These are phyloP conservation scores for Umbelopsis vinacea DNA, from an alignment of 192 early-diverging fungal species.

Conservation along the genomic window DNA sequence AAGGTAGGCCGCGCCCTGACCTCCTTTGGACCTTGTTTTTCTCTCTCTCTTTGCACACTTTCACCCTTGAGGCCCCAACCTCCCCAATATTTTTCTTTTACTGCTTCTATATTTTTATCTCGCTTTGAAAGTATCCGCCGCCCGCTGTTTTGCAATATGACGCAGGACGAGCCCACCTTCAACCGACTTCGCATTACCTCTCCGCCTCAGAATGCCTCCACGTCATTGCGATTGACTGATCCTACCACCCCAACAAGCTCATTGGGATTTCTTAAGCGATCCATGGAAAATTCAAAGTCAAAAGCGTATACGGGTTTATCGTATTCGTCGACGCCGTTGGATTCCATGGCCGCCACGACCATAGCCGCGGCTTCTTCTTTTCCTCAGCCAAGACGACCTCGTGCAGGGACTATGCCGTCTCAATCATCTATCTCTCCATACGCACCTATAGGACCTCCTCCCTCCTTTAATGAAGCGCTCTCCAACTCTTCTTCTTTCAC, in stretches of 20 bases:
- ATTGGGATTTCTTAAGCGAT: constrained; percentile 5
- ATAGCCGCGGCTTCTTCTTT: not conserved
- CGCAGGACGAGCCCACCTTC: constrained; percentile 8
- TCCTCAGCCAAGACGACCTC: constrained; percentile 22
- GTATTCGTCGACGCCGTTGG: not conserved
- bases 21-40: constrained; percentile 20
- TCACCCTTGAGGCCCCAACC: not conserved
- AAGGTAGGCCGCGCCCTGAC: constrained; percentile 20
- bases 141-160: not conserved
- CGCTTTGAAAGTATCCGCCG: not conserved
- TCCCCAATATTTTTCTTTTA: not conserved
- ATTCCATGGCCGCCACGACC: not conserved
- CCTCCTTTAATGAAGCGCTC: not conserved
- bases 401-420: constrained; percentile 44
- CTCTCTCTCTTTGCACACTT: not conserved
- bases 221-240: constrained; percentile 12
- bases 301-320: not conserved
- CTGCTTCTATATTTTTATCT: not conserved
- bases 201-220: constrained; percentile 12
- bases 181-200: constrained; percentile 10
- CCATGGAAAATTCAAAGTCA: constrained; percentile 16
- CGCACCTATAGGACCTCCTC: not conserved
- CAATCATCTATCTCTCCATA: constrained; percentile 17
- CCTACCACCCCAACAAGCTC: constrained; percentile 14
- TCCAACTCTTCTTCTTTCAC: not conserved